Evolutionary conservation across 768 basidiomycete genomes (phyloP).

Genomic region (Leccinum sublutescens): DNA sequence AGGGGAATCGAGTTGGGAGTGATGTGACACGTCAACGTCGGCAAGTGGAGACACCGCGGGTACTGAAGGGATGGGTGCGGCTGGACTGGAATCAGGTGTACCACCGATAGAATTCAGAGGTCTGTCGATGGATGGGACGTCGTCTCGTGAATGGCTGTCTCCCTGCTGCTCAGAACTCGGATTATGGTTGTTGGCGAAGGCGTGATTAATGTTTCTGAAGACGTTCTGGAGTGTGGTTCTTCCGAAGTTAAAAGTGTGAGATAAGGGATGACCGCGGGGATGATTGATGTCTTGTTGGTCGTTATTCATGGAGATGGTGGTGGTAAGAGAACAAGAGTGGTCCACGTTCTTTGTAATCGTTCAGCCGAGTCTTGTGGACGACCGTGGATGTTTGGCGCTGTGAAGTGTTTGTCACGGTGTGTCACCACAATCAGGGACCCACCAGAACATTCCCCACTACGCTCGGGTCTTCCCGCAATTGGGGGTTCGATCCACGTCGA

Average conservation of each 20-base stretch:
- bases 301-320: constrained; percentile 23
- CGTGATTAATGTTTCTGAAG: constrained; percentile 33
- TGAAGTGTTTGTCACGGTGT: constrained; percentile 12
- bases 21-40: constrained; percentile 9
- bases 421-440: constrained; percentile 19
- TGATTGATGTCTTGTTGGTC: constrained; percentile 11
- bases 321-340: constrained; percentile 21
- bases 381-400: neutral
- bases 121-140: constrained; percentile 4
- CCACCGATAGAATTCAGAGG: constrained; percentile 1
- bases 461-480: neutral
- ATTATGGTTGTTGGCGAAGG: constrained; percentile 19
- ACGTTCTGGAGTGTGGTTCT: constrained; percentile 30
- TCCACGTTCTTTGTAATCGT: constrained; percentile 9
- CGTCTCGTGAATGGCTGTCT: neutral
- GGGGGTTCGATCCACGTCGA: constrained; percentile 15
- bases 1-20: constrained; percentile 2
- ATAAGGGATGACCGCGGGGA: constrained; percentile 10
- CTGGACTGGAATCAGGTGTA: constrained; percentile 2
- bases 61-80: neutral
- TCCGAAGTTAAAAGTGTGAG: constrained; percentile 22
- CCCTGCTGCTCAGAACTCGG: constrained; percentile 1
- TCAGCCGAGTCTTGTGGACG: neutral
- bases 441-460: constrained; percentile 32
- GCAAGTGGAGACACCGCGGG: constrained; percentile 1